A percentile compares a stretch with the other conserved stretches of the same genome.
These are phyloP conservation scores for Schizochytrium sp. DNA, from an alignment of 108 stramenopile species.

Conservation along the genomic window DNA sequence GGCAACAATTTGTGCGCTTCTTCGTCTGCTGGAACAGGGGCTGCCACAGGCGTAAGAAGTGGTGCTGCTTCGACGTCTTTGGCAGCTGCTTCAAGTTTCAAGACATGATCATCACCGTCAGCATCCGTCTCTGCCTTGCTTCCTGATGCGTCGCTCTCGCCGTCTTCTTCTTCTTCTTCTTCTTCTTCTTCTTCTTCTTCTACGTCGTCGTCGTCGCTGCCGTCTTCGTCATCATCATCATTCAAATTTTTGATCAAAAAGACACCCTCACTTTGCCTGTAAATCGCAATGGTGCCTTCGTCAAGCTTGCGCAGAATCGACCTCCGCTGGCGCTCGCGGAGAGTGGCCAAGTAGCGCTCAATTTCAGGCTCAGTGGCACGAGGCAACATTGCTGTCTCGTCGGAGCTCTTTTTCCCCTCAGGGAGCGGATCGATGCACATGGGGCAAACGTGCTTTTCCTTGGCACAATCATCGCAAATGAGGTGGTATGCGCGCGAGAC, in stretches of 20 bases:
- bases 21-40: too few species aligned
- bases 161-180: slow-evolving; percentile 30
- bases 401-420: not conserved
- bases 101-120: not conserved
- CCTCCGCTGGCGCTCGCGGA: slow-evolving; percentile 52
- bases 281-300: slow-evolving; percentile 19
- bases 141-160: not conserved
- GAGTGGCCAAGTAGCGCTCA: slow-evolving; percentile 40
- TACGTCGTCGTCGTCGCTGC: slow-evolving; percentile 22
- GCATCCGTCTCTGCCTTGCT: not conserved
- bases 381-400: not conserved
- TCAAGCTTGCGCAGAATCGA: slow-evolving; percentile 54
- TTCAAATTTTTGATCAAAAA: not conserved
- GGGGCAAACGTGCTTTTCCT: slow-evolving; percentile 45
- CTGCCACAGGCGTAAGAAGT: too few species aligned
- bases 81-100: too few species aligned
- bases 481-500: slow-evolving; percentile 73
- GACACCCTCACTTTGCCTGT: slow-evolving; percentile 12
- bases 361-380: slow-evolving; percentile 19
- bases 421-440: slow-evolving; percentile 25
- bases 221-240: slow-evolving; percentile 14
- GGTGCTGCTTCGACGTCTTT: too few species aligned
- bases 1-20: too few species aligned
- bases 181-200: slow-evolving; percentile 13
- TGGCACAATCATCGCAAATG: slow-evolving; percentile 61